phyloP scores from a whole-genome alignment of 202 grass and related monocot species.

The Zizania palustris region DNA sequence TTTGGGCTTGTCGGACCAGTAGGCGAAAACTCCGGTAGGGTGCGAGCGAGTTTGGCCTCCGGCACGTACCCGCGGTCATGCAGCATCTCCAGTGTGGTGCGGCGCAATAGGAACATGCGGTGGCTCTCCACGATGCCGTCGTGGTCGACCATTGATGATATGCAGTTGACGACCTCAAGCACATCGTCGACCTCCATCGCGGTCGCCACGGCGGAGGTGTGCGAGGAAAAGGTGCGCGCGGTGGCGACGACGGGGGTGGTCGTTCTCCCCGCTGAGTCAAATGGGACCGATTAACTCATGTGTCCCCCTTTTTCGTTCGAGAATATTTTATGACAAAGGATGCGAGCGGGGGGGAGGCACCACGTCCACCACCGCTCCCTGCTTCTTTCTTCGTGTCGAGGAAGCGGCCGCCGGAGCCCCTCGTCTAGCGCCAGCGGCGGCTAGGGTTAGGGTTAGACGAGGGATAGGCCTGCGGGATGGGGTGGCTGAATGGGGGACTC shows the following conservation, averaged over 20 bases:
- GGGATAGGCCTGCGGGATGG: too few species aligned
- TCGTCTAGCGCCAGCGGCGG: too few species aligned
- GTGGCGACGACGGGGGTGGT: neutral
- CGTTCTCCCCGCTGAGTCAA: constrained; percentile 18
- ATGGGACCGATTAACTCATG: neutral
- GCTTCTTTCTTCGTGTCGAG: too few species aligned
- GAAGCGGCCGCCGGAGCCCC: too few species aligned
- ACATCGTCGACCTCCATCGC: neutral
- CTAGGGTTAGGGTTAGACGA: too few species aligned
- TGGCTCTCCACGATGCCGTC: constrained; percentile 63
- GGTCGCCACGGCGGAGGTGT: neutral
- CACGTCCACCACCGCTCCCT: too few species aligned
- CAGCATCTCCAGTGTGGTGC: constrained; percentile 90
- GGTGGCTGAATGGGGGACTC: too few species aligned
- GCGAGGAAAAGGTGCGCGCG: neutral
- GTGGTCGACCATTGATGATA: constrained; percentile 62
- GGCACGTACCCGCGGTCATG: constrained; percentile 77
- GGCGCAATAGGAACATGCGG: constrained; percentile 81
- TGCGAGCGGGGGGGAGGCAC: too few species aligned
- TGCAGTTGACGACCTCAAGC: constrained; percentile 51
- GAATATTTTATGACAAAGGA: too few species aligned
- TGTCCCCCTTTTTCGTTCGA: neutral
- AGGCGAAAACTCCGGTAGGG: constrained; percentile 71
- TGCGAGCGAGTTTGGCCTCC: constrained; percentile 55
- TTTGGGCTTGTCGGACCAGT: constrained; percentile 48